These are phyloP conservation scores for Raphanus hybrid DNA, from an alignment of 441 rosid genomes.

Conservation along the genomic window DNA sequence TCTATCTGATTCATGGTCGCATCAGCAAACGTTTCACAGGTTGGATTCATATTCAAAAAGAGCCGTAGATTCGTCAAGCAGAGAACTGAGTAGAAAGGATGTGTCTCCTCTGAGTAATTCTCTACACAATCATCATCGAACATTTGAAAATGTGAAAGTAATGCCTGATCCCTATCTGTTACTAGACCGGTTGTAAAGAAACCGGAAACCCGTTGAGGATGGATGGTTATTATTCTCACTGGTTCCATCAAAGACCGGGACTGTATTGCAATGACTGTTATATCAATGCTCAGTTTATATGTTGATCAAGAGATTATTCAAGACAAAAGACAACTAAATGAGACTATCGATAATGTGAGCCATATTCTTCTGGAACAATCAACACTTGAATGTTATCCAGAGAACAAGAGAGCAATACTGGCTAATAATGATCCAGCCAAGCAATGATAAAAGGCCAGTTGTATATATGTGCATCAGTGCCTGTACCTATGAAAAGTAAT, in stretches of 20 bases:
- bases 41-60: not conserved
- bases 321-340: not conserved
- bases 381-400: conserved; percentile 13
- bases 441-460: conserved; percentile 1
- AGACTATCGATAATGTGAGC: conserved; percentile 1
- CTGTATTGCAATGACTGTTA: not conserved
- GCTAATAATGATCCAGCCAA: not conserved
- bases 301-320: conserved; percentile 1
- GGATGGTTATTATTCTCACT: not conserved
- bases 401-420: conserved; percentile 20
- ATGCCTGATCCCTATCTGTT: not conserved
- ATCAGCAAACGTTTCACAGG: not conserved
- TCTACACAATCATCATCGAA: not conserved
- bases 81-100: not conserved
- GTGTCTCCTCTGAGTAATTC: not conserved
- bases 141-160: not conserved
- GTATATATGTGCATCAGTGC: not conserved
- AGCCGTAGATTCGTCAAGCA: not conserved
- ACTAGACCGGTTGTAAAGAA: not conserved
- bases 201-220: not conserved
- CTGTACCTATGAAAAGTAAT: not conserved
- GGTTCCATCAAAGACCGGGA: not conserved
- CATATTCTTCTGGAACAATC: conserved; percentile 11
- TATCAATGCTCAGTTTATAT: not conserved
- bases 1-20: too few species aligned